Base-by-base conservation (phyloP, 306 rosid species). In the Trifolium dubium region DNA sequence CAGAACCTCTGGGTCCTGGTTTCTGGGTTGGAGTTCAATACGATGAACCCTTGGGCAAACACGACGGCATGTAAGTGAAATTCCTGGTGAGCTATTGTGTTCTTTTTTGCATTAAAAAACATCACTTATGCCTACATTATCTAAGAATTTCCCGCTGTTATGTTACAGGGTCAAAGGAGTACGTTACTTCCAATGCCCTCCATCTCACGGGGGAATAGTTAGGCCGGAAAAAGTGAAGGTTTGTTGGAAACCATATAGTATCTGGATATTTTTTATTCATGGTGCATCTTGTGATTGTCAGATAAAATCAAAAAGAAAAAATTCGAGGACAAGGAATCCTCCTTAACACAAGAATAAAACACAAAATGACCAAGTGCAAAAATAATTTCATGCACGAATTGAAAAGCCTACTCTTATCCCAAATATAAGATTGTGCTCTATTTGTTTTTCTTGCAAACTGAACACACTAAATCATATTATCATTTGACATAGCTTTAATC, bases 211-310 rank as follows among this genome's bases (percentile, higher is more conserved):
- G 44, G 92, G 87, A 77, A 85, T 93, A 78, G 86, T 93, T 73
- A 85, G 93, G 83, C 92, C 97, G n/a, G 98, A 86, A 59, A 93
- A 93, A 93, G 90, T 93, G 63, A 90, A 93, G 97, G 96, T 93
- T 68, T 50, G 89, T 81, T 53, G 55, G 31, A 35, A 60, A 35
- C 31, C 39, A 15, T 64, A 46, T 43, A 13, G 46, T 67, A 49
- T 74, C 41, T 14, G 59, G 40, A 6, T 46, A 19, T 41, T 47
- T 54, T 54, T 28, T 40, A 40, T 58, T 49, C 10, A 19, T 54
- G 41, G 28, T 59, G 58, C 12, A 46, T 10, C 5, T 54, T 64
- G 37, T 54, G 37, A 41, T 23, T 51, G 17, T 5, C 10, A 46
- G 28, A 65, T 64, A 53, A 47, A 11, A 55, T 54, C 32, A 53